Base-by-base conservation (phyloP, 495 filamentous ascomycete species). In the Aspergillus bertholletiae region DNA sequence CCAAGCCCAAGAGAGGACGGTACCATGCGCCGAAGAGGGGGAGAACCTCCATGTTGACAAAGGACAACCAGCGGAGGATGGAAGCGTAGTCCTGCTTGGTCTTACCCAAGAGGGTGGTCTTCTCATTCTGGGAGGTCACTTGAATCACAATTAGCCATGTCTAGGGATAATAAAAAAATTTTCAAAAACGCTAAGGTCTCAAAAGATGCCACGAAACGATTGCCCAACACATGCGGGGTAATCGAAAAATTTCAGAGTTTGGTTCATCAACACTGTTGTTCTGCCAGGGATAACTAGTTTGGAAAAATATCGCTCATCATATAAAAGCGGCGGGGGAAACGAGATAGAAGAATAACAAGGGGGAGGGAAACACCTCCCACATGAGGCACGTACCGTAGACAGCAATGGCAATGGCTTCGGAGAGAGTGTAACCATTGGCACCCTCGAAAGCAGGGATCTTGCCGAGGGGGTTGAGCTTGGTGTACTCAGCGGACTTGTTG, bases 91-190 rank as follows among this genome's bases (percentile, higher is more conserved):
- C 94, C 79, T 97, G 92, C 87, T 99, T 99, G 77, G 92, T 97
- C 85, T 97, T 97, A 67, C 94, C 94, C 57, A 99, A 82, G 48
- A 99, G 89, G 59, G 91, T 92, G 59, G 95, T 99, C 85, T 97
- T 97, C 86, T 97, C 94, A 74, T 99, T 97, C 80, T 99, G 94
- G 64, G 94, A 96, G 69, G 94, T 90, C 67, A 99, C 94, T 98
- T 69, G 39, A 40, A 27, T 55, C 55, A 60, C 28, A 47, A 61
- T 63, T 57, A 58, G 64, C 71, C 60, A 69, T 64, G 60, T 52
- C 57, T 5, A 28, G n/a, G 22, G n/a, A n/a, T n/a, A n/a, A n/a
- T 22, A 18, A 20, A 43, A 22, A 21, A 7, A 22, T 43, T 12
- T 7, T 18, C 39, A 43, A 43, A 18, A 9, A 7, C n/a, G 11